Evolutionary conservation across 345 rosid genomes (phyloP).

Genomic region (Hibiscus tridactylites): DNA sequence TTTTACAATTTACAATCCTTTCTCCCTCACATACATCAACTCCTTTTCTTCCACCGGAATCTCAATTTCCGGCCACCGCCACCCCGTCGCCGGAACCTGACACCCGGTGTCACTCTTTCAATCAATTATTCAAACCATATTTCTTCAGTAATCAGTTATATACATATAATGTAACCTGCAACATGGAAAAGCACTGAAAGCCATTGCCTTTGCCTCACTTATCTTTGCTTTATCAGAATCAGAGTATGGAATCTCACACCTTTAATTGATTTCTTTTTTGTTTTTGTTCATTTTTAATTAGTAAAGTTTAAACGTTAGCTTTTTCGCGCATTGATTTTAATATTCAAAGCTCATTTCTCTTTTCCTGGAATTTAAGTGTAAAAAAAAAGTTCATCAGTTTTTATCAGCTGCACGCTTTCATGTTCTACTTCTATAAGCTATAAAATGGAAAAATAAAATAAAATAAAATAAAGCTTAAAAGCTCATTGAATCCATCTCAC

Average conservation of each 20-base stretch:
- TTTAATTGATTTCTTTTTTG: conserved; percentile 10
- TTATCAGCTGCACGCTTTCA: conserved; percentile 20
- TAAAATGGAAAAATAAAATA: not conserved
- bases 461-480: not conserved
- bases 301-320: conserved; percentile 2
- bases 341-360: conserved; percentile 6
- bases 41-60: conserved; percentile 5
- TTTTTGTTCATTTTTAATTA: not conserved
- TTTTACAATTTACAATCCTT: not conserved
- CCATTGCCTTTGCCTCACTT: conserved; percentile 4
- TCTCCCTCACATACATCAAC: not conserved
- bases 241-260: conserved; percentile 25
- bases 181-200: conserved; percentile 25
- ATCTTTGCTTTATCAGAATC: not conserved
- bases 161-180: conserved; percentile 1
- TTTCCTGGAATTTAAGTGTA: conserved; percentile 1
- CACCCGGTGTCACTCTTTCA: not conserved
- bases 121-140: conserved; percentile 6
- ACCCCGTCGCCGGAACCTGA: conserved; percentile 1
- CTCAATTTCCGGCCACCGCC: not conserved
- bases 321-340: not conserved
- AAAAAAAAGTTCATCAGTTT: not conserved
- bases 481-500: conserved; percentile 2
- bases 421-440: not conserved
- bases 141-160: not conserved